Conservation (phyloP, 73 alveolate species). For the Tetrahymena borealis region DNA sequence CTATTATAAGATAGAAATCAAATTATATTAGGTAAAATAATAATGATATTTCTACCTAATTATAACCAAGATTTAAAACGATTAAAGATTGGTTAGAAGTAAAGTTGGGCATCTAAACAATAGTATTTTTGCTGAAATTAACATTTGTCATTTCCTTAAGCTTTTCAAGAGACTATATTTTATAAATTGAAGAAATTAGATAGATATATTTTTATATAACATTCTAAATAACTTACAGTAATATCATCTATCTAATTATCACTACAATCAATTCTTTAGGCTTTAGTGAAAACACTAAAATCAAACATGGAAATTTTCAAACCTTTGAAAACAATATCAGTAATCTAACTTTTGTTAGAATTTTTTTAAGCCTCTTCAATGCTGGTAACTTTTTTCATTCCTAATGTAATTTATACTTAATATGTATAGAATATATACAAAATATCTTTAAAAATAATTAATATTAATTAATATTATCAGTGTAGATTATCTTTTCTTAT, state of each 20-base stretch:
- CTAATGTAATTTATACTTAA: neutral
- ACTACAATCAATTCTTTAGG: neutral
- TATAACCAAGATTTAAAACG: neutral
- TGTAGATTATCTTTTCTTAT: neutral
- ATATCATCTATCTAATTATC: neutral
- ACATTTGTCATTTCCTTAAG: neutral
- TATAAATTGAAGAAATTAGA: neutral
- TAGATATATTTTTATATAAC: neutral
- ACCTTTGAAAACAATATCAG: neutral
- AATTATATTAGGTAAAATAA: too few relatives aligned
- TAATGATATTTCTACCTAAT: neutral
- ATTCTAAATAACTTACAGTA: neutral
- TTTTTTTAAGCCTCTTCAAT: neutral
- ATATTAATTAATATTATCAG: too few relatives aligned
- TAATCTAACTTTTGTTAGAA: neutral
- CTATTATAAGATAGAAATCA: too few relatives aligned
- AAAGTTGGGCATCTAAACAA: neutral
- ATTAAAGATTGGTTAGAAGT: neutral
- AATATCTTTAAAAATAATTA: too few relatives aligned
- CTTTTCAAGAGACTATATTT: neutral
- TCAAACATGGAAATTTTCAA: neutral
- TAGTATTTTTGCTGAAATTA: neutral
- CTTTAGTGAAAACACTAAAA: neutral
- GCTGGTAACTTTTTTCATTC: neutral
- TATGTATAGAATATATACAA: neutral